Evolutionary conservation across 495 filamentous ascomycete species (phyloP).

Genomic region (Opeltia flavorubescens): DNA sequence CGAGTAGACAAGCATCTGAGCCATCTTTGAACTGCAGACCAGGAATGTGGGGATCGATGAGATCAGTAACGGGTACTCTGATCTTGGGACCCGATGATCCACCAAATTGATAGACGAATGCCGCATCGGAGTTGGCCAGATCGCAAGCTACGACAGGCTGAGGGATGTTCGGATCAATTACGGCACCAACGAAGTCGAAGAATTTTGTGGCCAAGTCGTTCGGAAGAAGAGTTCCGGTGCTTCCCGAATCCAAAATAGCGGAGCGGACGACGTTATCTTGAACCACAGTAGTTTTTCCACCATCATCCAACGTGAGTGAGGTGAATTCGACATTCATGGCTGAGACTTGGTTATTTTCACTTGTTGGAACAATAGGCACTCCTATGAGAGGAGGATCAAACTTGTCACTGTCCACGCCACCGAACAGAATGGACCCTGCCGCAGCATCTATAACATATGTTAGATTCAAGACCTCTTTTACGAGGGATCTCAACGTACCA

Average conservation of each 20-base stretch:
- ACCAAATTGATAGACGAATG: slow-evolving; percentile 45
- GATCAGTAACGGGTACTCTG: slow-evolving; percentile 47
- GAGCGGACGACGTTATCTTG: slow-evolving; percentile 36
- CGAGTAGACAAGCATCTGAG: slow-evolving; percentile 7
- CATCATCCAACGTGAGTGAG: slow-evolving; percentile 26
- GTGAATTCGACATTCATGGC: slow-evolving; percentile 54
- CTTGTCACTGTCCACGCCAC: slow-evolving; percentile 55
- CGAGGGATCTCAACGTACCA: background rate
- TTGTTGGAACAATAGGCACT: slow-evolving; percentile 43
- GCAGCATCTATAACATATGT: slow-evolving; percentile 25
- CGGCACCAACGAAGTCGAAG: slow-evolving; percentile 14
- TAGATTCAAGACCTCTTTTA: background rate
- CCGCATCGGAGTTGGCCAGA: slow-evolving; percentile 29
- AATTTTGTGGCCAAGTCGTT: slow-evolving; percentile 6
- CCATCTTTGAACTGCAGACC: slow-evolving; percentile 8
- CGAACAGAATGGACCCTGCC: slow-evolving; percentile 58
- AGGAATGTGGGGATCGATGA: slow-evolving; percentile 37
- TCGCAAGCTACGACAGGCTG: slow-evolving; percentile 48
- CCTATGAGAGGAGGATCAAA: slow-evolving; percentile 44
- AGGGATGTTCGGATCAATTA: slow-evolving; percentile 32
- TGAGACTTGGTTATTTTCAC: slow-evolving; percentile 27
- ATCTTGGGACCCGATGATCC: slow-evolving; percentile 33
- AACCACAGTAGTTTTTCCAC: slow-evolving; percentile 23
- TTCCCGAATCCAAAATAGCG: slow-evolving; percentile 26
- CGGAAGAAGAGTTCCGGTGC: slow-evolving; percentile 8